A percentile compares a stretch with the other conserved stretches of the same genome.
These are phyloP conservation scores for Trypanosoma congolense DNA, from an alignment of 208 protist genomes.

Conservation along the genomic window DNA sequence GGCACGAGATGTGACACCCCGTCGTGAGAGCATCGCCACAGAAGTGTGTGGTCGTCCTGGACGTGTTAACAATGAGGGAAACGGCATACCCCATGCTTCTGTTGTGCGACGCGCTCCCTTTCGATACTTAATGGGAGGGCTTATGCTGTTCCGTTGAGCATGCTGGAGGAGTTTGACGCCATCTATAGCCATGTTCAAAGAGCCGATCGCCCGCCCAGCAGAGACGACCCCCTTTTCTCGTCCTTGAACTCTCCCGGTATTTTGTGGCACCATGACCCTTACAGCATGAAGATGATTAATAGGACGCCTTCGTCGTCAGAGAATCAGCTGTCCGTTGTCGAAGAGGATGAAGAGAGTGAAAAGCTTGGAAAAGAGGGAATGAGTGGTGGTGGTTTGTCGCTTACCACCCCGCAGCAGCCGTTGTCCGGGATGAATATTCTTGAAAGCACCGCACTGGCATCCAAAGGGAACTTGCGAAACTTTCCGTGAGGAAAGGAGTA, in stretches of 20 bases:
- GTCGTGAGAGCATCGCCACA: background rate
- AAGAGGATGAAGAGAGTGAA: background rate
- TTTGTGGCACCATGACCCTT: constrained; percentile 68
- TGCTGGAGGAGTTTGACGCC: constrained; percentile 19
- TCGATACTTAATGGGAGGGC: constrained; percentile 40
- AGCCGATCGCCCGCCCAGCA: background rate
- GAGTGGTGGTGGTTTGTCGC: background rate
- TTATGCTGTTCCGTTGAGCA: constrained; percentile 35
- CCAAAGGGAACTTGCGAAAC: too few species aligned
- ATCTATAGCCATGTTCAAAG: constrained; percentile 2
- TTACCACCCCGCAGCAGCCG: too few species aligned
- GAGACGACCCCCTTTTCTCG: background rate
- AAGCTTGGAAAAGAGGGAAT: background rate
- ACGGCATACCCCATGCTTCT: too few species aligned
- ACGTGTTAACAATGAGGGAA: background rate
- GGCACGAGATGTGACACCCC: too few species aligned
- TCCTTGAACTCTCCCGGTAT: constrained; percentile 29
- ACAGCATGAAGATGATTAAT: constrained; percentile 37
- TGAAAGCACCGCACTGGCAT: too few species aligned
- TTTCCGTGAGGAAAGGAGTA: too few species aligned
- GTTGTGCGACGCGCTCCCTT: constrained; percentile 21
- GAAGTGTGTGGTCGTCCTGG: background rate
- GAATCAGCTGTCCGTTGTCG: background rate
- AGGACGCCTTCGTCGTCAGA: background rate
- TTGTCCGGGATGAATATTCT: too few species aligned